phyloP scores from a whole-genome alignment of 306 rosid genomes.

The Quercus ilex region DNA sequence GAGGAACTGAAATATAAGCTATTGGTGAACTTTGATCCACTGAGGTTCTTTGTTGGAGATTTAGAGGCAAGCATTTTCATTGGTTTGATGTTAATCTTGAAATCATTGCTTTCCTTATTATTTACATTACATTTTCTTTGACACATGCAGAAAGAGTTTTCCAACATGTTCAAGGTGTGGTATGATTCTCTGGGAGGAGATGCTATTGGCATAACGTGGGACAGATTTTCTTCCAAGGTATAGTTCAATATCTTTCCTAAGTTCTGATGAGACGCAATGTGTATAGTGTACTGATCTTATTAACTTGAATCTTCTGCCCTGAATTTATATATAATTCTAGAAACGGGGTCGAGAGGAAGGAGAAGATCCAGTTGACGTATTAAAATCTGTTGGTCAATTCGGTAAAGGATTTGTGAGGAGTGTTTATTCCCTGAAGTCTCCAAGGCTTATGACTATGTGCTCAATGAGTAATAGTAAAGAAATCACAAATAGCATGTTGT shows the following conservation, averaged over 20 bases:
- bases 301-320: constrained; percentile 3
- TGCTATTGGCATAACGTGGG: constrained; percentile 88
- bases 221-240: constrained; percentile 63
- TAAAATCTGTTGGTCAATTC: constrained; percentile 39
- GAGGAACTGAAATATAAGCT: constrained; percentile 62
- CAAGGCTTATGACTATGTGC: constrained; percentile 22
- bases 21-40: constrained; percentile 80
- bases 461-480: background rate
- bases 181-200: constrained; percentile 95
- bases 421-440: constrained; percentile 40
- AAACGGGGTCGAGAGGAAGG: constrained; percentile 61
- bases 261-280: background rate
- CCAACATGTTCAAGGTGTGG: constrained; percentile 70
- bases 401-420: constrained; percentile 53
- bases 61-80: constrained; percentile 59
- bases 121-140: background rate
- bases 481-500: background rate
- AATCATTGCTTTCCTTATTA: background rate
- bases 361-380: constrained; percentile 34
- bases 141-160: constrained; percentile 56
- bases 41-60: constrained; percentile 63
- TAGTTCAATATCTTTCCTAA: background rate
- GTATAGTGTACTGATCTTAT: background rate
- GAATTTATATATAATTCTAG: constrained; percentile 28
- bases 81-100: constrained; percentile 6